Evolutionary conservation across 1,139 yeast species (phyloP).

Genomic region (Geotrichum armillariae): DNA sequence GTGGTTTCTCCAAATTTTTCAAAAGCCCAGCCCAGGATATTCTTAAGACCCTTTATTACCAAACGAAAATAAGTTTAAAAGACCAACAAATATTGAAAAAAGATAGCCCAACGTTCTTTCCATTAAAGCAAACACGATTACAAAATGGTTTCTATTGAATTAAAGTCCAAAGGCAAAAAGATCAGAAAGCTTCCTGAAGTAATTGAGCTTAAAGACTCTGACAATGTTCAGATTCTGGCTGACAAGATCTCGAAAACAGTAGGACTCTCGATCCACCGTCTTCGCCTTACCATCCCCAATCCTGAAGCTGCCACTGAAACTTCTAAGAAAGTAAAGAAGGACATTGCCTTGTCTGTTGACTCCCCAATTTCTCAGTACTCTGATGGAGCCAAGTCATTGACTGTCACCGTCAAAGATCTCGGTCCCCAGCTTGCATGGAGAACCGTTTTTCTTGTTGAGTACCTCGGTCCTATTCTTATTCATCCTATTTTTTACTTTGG

Average conservation of each 20-base stretch:
- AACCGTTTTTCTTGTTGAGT: conserved; percentile 82
- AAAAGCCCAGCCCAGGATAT: conserved; percentile 8
- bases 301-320: conserved; percentile 27
- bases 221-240: conserved; percentile 31
- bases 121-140: background rate
- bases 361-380: conserved; percentile 39
- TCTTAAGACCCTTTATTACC: conserved; percentile 1
- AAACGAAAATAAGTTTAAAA: too few relatives aligned
- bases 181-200: conserved; percentile 34
- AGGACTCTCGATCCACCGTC: conserved; percentile 36
- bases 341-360: conserved; percentile 41
- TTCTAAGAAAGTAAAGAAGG: conserved; percentile 38
- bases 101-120: background rate
- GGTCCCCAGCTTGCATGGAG: conserved; percentile 96
- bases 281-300: conserved; percentile 38
- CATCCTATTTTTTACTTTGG: conserved; percentile 66
- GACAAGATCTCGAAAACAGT: conserved; percentile 33
- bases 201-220: conserved; percentile 32
- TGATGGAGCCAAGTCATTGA: conserved; percentile 36
- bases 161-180: conserved; percentile 30
- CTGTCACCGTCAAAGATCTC: conserved; percentile 69
- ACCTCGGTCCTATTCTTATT: conserved; percentile 81
- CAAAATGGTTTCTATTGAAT: conserved; percentile 30
- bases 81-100: background rate
- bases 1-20: conserved; percentile 10